phyloP scores from a whole-genome alignment of 1,284 basidiomycete genomes.

The Farysia itapuensis region DNA sequence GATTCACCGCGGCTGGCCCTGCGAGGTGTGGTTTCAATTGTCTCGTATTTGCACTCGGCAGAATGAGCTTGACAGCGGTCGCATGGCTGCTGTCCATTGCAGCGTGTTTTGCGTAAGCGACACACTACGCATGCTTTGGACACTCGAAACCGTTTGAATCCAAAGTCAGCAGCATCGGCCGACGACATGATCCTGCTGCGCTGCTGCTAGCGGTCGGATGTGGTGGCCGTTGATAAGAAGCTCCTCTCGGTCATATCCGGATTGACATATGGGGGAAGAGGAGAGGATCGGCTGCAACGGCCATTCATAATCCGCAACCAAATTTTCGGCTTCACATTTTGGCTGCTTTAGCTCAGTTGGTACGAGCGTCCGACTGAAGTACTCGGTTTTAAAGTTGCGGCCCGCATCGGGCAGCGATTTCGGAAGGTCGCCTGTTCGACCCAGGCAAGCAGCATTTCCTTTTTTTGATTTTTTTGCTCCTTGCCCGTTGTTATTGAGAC shows the following conservation, averaged over 20 bases:
- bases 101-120: constrained; percentile 33
- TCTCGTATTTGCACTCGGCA: constrained; percentile 35
- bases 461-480: constrained; percentile 6
- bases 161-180: constrained; percentile 34
- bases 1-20: constrained; percentile 4
- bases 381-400: constrained; percentile 26
- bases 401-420: constrained; percentile 14
- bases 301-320: too few relatives aligned
- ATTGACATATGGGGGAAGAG: too few relatives aligned
- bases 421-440: constrained; percentile 43
- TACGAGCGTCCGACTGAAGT: constrained; percentile 49
- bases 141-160: constrained; percentile 35
- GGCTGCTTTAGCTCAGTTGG: constrained; percentile 47
- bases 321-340: too few relatives aligned
- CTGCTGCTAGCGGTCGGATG: not conserved
- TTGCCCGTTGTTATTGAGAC: not conserved
- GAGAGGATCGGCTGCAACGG: too few relatives aligned
- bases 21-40: constrained; percentile 16
- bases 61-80: constrained; percentile 36
- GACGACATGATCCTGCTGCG: constrained; percentile 24
- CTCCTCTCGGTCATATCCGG: not conserved
- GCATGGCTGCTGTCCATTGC: constrained; percentile 38
- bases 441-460: constrained; percentile 35
- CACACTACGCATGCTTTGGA: constrained; percentile 30
- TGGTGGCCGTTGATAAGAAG: not conserved